Conservation (phyloP, 352 stramenopile genomes). For the Aphanomyces euteiches region DNA sequence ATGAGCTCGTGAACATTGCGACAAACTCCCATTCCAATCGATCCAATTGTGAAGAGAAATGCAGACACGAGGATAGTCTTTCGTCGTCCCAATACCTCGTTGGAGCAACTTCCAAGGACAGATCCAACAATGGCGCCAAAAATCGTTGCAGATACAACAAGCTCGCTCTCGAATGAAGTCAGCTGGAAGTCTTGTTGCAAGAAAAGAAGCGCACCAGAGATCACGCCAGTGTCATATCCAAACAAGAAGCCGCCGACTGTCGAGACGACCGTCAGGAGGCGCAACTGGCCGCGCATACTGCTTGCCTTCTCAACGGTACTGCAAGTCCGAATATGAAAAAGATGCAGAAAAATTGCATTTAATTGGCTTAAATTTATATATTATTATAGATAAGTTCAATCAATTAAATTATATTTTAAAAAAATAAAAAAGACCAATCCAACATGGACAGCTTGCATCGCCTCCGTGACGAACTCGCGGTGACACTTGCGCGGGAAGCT, state of each 20-base stretch:
- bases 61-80: conserved; percentile 65
- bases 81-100: conserved; percentile 54
- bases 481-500: background rate
- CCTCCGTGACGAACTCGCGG: conserved; percentile 18
- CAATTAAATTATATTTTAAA: background rate
- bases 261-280: conserved; percentile 62
- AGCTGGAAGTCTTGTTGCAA: conserved; percentile 62
- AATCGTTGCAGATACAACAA: conserved; percentile 65
- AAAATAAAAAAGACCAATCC: background rate
- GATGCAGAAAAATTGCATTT: conserved; percentile 4
- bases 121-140: conserved; percentile 67
- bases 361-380: conserved; percentile 17
- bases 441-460: conserved; percentile 4
- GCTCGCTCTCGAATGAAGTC: conserved; percentile 54
- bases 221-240: conserved; percentile 79
- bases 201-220: conserved; percentile 70
- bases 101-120: conserved; percentile 53
- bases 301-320: background rate
- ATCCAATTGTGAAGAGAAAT: conserved; percentile 55
- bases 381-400: background rate
- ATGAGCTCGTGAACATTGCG: conserved; percentile 51
- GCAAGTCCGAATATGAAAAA: background rate
- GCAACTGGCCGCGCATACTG: conserved; percentile 36
- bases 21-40: conserved; percentile 54
- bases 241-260: conserved; percentile 78